Evolutionary conservation across 1,284 basidiomycete species (phyloP).

Genomic region (Amylostereum areolatum): DNA sequence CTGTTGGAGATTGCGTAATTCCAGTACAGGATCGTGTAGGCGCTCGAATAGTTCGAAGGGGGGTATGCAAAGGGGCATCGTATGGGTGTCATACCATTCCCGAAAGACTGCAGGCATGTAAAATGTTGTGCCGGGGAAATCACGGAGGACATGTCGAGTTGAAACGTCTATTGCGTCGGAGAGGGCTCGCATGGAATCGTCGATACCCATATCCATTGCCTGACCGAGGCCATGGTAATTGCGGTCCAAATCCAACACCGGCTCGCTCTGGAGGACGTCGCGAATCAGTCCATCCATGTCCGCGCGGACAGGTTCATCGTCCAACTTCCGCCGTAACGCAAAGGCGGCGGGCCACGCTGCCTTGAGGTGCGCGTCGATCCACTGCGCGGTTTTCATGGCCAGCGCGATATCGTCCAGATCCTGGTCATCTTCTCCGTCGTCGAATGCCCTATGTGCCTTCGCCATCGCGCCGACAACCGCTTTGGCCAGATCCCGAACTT

Average conservation of each 20-base stretch:
- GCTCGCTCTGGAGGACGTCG: neutral
- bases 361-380: neutral
- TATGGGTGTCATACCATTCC: too few species aligned
- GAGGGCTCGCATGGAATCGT: constrained; percentile 2
- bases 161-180: constrained; percentile 1
- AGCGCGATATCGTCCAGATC: too few species aligned
- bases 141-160: too few species aligned
- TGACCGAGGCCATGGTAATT: constrained; percentile 9
- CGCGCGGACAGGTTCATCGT: constrained; percentile 1
- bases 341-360: neutral
- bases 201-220: constrained; percentile 4
- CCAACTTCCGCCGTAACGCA: neutral
- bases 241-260: constrained; percentile 5
- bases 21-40: too few species aligned
- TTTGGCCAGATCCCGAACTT: neutral
- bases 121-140: too few species aligned
- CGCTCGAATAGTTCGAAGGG: too few species aligned
- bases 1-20: too few species aligned
- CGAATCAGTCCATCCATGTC: constrained; percentile 1
- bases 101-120: too few species aligned
- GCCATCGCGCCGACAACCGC: neutral
- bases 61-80: too few species aligned
- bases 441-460: neutral
- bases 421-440: neutral
- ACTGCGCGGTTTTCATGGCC: neutral